Conservation (phyloP, 1,284 basidiomycete genomes). For the Kalmanozyma brasiliensis region DNA sequence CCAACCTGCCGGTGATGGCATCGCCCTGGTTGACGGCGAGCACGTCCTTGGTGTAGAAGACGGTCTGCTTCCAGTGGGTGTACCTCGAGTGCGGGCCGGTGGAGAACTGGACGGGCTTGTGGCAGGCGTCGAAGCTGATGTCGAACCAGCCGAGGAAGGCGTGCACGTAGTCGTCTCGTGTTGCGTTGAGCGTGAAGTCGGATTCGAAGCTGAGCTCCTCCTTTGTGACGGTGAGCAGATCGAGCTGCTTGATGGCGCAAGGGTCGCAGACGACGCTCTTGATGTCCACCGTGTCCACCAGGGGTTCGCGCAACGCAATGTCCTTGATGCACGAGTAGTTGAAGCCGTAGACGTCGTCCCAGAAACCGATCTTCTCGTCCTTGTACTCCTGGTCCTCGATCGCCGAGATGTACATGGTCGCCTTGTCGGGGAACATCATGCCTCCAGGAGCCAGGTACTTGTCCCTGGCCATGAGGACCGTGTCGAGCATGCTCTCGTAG, state of each 20-base stretch:
- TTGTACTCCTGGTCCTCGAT: slow-evolving; percentile 99
- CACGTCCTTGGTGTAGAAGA: slow-evolving; percentile 66
- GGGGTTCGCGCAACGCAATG: slow-evolving; percentile 92
- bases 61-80: slow-evolving; percentile 69
- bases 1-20: slow-evolving; percentile 55
- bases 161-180: slow-evolving; percentile 91
- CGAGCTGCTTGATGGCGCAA: slow-evolving; percentile 72
- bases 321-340: slow-evolving; percentile 99
- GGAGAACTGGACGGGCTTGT: slow-evolving; percentile 83
- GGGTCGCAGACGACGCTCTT: slow-evolving; percentile 67
- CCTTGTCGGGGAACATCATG: slow-evolving; percentile 94
- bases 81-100: slow-evolving; percentile 66
- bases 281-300: slow-evolving; percentile 88
- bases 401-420: slow-evolving; percentile 91
- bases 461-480: slow-evolving; percentile 94
- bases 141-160: slow-evolving; percentile 99
- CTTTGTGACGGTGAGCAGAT: slow-evolving; percentile 91
- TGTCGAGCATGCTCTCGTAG: slow-evolving; percentile 99
- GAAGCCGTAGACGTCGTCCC: slow-evolving; percentile 99
- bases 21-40: slow-evolving; percentile 63
- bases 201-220: slow-evolving; percentile 90
- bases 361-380: slow-evolving; percentile 95
- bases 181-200: slow-evolving; percentile 83
- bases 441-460: slow-evolving; percentile 88
- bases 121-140: slow-evolving; percentile 92